Evolutionary conservation across 1,284 basidiomycete species (phyloP), one percentile per base, ranked within the genome.

Genomic region (Polyporus tsugae): DNA sequence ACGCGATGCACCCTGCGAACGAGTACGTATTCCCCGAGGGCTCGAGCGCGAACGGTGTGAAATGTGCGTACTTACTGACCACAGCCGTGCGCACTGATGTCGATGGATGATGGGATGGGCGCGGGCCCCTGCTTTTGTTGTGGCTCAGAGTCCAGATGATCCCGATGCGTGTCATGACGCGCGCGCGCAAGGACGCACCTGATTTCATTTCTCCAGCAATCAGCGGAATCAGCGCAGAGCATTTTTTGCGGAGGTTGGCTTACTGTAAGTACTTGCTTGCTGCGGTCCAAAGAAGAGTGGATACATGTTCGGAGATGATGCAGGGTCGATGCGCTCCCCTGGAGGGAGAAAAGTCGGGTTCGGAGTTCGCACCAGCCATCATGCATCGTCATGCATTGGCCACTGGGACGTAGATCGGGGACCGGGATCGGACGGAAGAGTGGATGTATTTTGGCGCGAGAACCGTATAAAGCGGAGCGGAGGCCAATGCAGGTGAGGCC

Each of bases 311-410:
- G 29, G 25, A 19, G 52, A 29, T 55, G 52, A 55, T 55, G 13
- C 52, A 55, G 52, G 55, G 55, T 58, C 55, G 55, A 22, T 38
- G 19, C 10, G 35, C 5, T 58, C 55, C 55, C 55, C 55, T 38
- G 55, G 38, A 19, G 55, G 55, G 29, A 19, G 55, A 10, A 49
- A 58, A 19, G 35, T 36, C 55, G 35, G 55, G 55, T 9, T 58
- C 19, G 35, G 55, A 58, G 33, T n/a, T n/a, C 55, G 55, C 25
- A 33, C 15, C 33, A 57, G 5, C 53, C 53, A 38, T 58, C 55
- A 36, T 29, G 19, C 55, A 38, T n/a, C n/a, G 19, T 25, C 10
- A 2, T 25, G 39, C 39, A n/a, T n/a, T n/a, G 39, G 17, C 39
- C 39, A 6, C 11, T 38, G 55, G 55, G 55, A n/a, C 2, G n/a